Conservation (phyloP, 352 stramenopile species). For the Pythium plurisporium region DNA sequence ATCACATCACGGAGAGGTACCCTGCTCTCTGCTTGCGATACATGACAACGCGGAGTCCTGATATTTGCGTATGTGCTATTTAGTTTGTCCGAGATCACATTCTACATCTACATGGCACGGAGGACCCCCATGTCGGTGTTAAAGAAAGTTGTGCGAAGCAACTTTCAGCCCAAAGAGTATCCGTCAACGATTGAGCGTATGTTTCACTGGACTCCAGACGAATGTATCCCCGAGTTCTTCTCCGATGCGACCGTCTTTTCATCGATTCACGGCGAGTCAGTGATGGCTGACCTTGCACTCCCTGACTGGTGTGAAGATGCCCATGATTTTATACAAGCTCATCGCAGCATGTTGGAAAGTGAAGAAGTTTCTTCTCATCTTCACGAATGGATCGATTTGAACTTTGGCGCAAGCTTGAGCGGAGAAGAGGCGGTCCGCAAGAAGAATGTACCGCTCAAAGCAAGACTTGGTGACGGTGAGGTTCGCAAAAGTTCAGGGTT, state of each 20-base stretch:
- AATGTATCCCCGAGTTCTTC: constrained; percentile 96
- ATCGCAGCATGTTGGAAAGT: constrained; percentile 91
- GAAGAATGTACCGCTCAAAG: constrained; percentile 88
- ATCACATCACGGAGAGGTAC: constrained; percentile 93
- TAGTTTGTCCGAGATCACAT: constrained; percentile 92
- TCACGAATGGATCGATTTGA: constrained; percentile 96
- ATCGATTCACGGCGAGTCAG: constrained; percentile 61
- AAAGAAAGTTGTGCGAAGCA: constrained; percentile 79
- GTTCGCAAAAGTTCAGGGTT: constrained; percentile 67
- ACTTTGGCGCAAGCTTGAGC: constrained; percentile 87
- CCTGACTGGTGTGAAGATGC: constrained; percentile 70
- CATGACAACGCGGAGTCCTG: neutral
- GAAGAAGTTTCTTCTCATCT: constrained; percentile 79
- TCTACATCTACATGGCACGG: constrained; percentile 94
- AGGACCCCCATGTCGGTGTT: constrained; percentile 86
- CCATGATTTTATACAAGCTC: constrained; percentile 81
- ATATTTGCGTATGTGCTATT: neutral
- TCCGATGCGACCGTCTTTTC: constrained; percentile 81
- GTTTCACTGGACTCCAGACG: constrained; percentile 94
- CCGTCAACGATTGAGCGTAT: constrained; percentile 86
- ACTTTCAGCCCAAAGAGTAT: constrained; percentile 94
- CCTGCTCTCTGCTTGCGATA: neutral
- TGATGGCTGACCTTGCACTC: constrained; percentile 68
- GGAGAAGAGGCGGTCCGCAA: constrained; percentile 75
- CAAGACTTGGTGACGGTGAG: constrained; percentile 16